These are phyloP conservation scores for Puccinia polysora DNA, from an alignment of 1,284 basidiomycete species.

Conservation along the genomic window DNA sequence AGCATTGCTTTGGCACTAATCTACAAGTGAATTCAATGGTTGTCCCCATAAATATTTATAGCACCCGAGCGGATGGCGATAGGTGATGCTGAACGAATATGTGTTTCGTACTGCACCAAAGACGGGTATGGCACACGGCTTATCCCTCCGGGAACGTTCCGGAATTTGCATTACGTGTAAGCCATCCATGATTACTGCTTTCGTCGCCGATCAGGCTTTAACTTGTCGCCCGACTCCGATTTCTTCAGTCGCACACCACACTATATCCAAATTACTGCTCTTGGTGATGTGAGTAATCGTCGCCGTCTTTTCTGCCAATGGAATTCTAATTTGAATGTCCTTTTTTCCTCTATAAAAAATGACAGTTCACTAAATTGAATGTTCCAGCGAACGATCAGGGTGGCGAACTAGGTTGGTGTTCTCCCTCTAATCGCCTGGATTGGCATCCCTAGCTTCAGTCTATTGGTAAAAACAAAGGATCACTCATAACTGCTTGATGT, in stretches of 20 bases:
- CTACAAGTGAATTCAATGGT: too few relatives aligned
- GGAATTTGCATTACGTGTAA: slow-evolving; percentile 48
- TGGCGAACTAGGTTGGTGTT: slow-evolving; percentile 37
- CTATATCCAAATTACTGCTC: slow-evolving; percentile 39
- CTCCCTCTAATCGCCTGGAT: too few relatives aligned
- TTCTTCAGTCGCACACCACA: slow-evolving; percentile 24
- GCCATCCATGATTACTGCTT: neutral
- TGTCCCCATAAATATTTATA: too few relatives aligned
- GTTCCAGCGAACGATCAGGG: slow-evolving; percentile 20
- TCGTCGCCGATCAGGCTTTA: too few relatives aligned
- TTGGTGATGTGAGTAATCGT: slow-evolving; percentile 27
- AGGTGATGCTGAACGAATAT: slow-evolving; percentile 48
- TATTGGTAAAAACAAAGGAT: neutral
- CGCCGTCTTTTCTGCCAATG: neutral
- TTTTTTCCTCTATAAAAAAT: too few relatives aligned
- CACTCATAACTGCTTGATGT: neutral
- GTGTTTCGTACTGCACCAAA: slow-evolving; percentile 51
- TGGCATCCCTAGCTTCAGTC: too few relatives aligned
- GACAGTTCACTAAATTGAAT: slow-evolving; percentile 42
- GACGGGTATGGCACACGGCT: slow-evolving; percentile 51
- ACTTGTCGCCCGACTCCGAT: neutral
- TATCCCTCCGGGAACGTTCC: slow-evolving; percentile 50
- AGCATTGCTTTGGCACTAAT: neutral
- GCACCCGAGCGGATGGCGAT: slow-evolving; percentile 44
- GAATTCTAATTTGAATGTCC: neutral